Evolutionary conservation across 257 asterid genomes (phyloP), one percentile per base, ranked within the genome.

Genomic region (Capsicum baccatum): DNA sequence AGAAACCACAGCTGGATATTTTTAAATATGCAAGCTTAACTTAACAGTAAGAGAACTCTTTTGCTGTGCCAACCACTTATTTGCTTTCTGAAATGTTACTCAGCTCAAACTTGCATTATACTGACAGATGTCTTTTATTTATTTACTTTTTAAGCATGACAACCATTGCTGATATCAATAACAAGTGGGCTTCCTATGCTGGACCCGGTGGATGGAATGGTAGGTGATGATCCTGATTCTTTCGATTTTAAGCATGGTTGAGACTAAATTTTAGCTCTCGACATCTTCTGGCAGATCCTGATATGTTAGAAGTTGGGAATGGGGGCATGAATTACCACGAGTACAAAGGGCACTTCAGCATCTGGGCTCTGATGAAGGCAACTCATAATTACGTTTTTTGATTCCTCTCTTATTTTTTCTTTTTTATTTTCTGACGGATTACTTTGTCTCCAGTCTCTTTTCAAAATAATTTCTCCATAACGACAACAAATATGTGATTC

Each of bases 151-250:
- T 88, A 89, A 96, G 99, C 93, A 94, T 96, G 98, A 94, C 98
- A n/a, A 83, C 90, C 16, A 90, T 94, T 83, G 98, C 98, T 74
- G 99, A 96, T 87, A 88, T 94, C 85, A 96, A 96, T 85, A 92
- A 97, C 90, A 92, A 95, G 89, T 97, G 98, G 99, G 98, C 98
- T 9, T 90, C 98, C 55, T 97, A 94, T 85, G 99, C 99, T 3
- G 99, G 99, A 42, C 99, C 99, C 35, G 99, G 99, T 58, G 99
- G 98, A 89, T 97, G 99, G 99, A 97, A 97, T 71, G 99, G 99
- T 96, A 91, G 73, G 62, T 71, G 69, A 79, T 59, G 84, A 73
- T 79, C 87, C 79, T 58, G 56, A 76, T 83, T 58, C 44, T 57
- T 39, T 76, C 42, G 42, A 57, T 44, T 83, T 82, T 5, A 47